Base-by-base conservation (phyloP, 2,329 filamentous ascomycete genomes). In the Hymenoscyphus fraxineus region DNA sequence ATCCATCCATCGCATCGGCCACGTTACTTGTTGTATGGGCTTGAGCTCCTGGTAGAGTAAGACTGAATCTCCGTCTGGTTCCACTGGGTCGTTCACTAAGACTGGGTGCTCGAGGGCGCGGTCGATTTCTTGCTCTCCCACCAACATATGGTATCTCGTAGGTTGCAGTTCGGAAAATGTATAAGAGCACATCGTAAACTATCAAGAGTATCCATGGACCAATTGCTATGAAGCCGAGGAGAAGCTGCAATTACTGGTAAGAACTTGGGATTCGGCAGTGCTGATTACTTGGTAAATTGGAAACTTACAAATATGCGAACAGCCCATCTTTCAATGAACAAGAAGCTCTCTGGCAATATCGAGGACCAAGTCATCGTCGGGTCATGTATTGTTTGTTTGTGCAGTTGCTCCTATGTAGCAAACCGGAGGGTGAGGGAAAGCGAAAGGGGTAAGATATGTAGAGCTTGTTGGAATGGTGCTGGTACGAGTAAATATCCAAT, bases 351-450 rank as follows among this genome's bases (percentile, higher is more conserved):
- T 1, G 88, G 88, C 40, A 90, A 81, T 65, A 90, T 82, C 1
- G 87, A 89, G 68, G 87, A 85, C 80, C 85, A 83, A 56, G 83
- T 82, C 88, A 90, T 90, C n/a, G 3, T 54, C 19, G n/a, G 13
- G 47, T 3, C 4, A 27, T 27, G 19, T 27, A 13, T 1, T 54
- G 44, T 54, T 47, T 58, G 39, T 62, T 60, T 40, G 58, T 58
- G n/a, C 10, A 55, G n/a, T 35, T 35, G 47, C 58, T 32, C 58
- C 38, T 35, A 27, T 27, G 27, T 27, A 39, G 41, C 56, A 16
- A 41, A 32, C 27, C 58, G n/a, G 63, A 40, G 54, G 32, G 35
- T n/a, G n/a, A n/a, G n/a, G n/a, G 35, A 35, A 10, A 10, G 4
- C 6, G 31, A 54, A 40, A 58, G 32, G 59, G 55, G 58, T 32